Conservation (phyloP, 2,329 filamentous ascomycete species). For the Aspergillus jensenii region DNA sequence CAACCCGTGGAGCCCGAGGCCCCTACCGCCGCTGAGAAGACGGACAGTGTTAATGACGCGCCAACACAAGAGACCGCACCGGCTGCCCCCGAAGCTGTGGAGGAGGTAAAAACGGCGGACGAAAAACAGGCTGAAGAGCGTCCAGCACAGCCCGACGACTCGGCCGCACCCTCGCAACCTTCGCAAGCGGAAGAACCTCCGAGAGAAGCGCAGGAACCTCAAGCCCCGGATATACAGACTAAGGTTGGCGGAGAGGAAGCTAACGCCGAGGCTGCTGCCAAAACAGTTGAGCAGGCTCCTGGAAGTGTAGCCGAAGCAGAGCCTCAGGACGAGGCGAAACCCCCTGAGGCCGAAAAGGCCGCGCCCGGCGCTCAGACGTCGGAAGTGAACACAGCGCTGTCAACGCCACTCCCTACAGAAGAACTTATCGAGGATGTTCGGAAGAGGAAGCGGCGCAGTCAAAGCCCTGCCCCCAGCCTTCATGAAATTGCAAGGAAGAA, state of each 20-base stretch:
- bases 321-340: slow-evolving; percentile 22
- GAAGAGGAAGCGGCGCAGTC: slow-evolving; percentile 67
- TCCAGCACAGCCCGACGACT: neutral
- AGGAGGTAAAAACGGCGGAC: slow-evolving; percentile 14
- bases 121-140: slow-evolving; percentile 9
- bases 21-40: neutral
- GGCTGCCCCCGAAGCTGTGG: slow-evolving; percentile 3
- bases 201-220: slow-evolving; percentile 2
- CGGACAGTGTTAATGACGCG: neutral
- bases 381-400: slow-evolving; percentile 26
- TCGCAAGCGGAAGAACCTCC: slow-evolving; percentile 1
- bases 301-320: slow-evolving; percentile 12
- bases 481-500: slow-evolving; percentile 59
- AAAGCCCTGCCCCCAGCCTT: slow-evolving; percentile 58
- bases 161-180: slow-evolving; percentile 4
- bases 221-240: neutral
- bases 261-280: neutral
- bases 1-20: slow-evolving; percentile 17
- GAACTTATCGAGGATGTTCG: slow-evolving; percentile 54
- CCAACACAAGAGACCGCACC: slow-evolving; percentile 7
- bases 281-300: slow-evolving; percentile 27
- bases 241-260: neutral
- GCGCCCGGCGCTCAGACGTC: slow-evolving; percentile 23
- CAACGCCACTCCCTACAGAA: slow-evolving; percentile 30
- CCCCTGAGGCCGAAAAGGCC: slow-evolving; percentile 14